phyloP scores from a whole-genome alignment of 1,284 basidiomycete genomes.

The Paramarasmius palmivorus region DNA sequence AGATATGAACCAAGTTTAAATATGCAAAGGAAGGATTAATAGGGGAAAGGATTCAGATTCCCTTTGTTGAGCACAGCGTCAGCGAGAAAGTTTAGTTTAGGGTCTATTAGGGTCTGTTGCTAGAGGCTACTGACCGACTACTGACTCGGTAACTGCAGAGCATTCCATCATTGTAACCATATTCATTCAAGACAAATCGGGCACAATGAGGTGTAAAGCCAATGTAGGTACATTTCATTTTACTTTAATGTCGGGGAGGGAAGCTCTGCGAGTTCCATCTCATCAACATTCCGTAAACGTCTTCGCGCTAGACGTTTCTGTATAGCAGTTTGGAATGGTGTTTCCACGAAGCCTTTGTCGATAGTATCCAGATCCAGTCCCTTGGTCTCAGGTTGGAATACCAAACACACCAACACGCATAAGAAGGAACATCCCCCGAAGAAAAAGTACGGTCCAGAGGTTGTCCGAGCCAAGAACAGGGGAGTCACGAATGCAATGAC shows the following conservation, averaged over 20 bases:
- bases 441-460: slow-evolving; percentile 7
- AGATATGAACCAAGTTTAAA: slow-evolving; percentile 1
- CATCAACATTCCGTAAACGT: not conserved
- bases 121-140: too few species aligned
- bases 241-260: too few species aligned
- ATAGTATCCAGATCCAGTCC: slow-evolving; percentile 4
- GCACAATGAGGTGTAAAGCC: too few species aligned
- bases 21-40: not conserved
- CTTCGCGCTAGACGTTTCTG: not conserved
- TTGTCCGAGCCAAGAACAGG: slow-evolving; percentile 3
- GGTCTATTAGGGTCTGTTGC: too few species aligned
- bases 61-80: not conserved
- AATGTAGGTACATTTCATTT: too few species aligned
- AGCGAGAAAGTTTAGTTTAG: too few species aligned
- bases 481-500: slow-evolving; percentile 4
- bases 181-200: too few species aligned
- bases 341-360: slow-evolving; percentile 5
- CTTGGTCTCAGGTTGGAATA: slow-evolving; percentile 6
- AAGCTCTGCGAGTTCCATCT: too few species aligned
- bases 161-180: too few species aligned
- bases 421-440: slow-evolving; percentile 5
- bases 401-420: not conserved
- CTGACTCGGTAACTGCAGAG: too few species aligned
- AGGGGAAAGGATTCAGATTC: not conserved
- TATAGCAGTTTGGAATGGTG: slow-evolving; percentile 8